Percentiles rank a stretch among this genome's conserved stretches.
These are phyloP conservation scores for Chlorella sp. DNA, from an alignment of 139 green algal species.

Conservation along the genomic window DNA sequence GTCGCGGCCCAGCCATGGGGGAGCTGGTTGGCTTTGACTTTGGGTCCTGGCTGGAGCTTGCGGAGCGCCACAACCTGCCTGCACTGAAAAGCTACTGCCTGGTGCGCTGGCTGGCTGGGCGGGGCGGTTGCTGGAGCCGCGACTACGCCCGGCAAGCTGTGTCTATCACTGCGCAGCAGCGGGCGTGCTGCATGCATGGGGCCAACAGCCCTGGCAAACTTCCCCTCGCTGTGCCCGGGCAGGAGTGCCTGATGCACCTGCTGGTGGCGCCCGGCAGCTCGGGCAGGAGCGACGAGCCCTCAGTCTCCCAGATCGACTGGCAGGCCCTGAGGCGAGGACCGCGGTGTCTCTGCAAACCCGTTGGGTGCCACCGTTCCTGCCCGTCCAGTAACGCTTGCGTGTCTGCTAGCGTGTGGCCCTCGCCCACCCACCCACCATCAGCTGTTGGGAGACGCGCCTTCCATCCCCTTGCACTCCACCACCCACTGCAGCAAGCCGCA, in stretches of 20 bases:
- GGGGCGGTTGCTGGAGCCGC: no score
- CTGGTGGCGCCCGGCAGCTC: constrained; percentile 19
- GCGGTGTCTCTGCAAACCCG: no score
- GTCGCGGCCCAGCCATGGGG: background rate
- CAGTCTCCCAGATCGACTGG: background rate
- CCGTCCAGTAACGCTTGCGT: background rate
- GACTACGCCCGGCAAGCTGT: no score
- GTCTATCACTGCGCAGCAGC: no score
- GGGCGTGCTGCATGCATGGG: no score
- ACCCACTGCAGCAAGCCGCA: background rate
- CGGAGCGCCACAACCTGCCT: constrained; percentile 13
- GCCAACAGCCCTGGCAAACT: no score
- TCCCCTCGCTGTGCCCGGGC: no score
- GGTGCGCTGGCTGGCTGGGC: no score
- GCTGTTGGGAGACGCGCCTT: no score
- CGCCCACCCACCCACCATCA: no score
- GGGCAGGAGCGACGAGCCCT: background rate
- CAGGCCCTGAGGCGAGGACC: background rate
- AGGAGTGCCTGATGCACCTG: constrained; percentile 34
- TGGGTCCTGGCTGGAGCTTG: constrained; percentile 13
- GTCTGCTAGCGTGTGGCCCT: background rate
- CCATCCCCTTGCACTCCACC: background rate
- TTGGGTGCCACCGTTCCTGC: no score
- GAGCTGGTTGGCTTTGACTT: constrained; percentile 1
- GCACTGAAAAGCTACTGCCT: constrained; percentile 19